phyloP scores from a whole-genome alignment of 257 asterid genomes.

The Rhazya stricta region DNA sequence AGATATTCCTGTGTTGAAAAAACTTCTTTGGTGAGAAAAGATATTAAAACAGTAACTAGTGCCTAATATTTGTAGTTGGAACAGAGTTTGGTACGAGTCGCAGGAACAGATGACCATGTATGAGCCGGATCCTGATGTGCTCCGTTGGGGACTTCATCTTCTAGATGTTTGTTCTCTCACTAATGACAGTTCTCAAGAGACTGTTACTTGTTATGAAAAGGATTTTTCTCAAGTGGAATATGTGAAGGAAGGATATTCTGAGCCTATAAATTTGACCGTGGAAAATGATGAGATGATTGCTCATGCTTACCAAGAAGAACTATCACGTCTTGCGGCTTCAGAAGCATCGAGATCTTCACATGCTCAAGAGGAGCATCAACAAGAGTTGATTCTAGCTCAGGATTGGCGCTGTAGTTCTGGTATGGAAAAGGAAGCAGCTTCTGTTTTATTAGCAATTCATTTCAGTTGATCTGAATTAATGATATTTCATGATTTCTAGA shows the following conservation, averaged over 20 bases:
- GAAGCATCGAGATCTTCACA: conserved; percentile 40
- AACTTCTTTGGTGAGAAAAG: background rate
- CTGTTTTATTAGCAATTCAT: background rate
- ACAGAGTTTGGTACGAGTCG: conserved; percentile 15
- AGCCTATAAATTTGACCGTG: conserved; percentile 33
- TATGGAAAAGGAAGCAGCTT: conserved; percentile 15
- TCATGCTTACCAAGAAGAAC: conserved; percentile 78
- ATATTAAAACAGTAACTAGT: background rate
- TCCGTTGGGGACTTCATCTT: conserved; percentile 86
- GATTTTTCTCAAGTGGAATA: conserved; percentile 44
- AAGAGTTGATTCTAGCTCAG: conserved; percentile 59
- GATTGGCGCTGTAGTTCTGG: conserved; percentile 51
- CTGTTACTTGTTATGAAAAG: conserved; percentile 49
- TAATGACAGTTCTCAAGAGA: conserved; percentile 48
- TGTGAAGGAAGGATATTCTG: conserved; percentile 48
- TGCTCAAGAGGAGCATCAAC: conserved; percentile 38
- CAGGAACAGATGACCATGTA: conserved; percentile 34
- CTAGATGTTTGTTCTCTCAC: conserved; percentile 56
- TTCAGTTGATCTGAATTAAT: background rate
- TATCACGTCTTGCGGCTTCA: conserved; percentile 43
- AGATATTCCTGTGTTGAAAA: background rate
- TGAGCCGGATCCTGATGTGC: conserved; percentile 75
- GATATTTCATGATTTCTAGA: conserved; percentile 6
- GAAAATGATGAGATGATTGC: conserved; percentile 75
- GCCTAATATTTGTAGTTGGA: background rate